Percentiles rank a stretch among this genome's conserved stretches.
Conservation (phyloP, 2,329 filamentous ascomycete species). For the Phyllosticta citribraziliensis region DNA sequence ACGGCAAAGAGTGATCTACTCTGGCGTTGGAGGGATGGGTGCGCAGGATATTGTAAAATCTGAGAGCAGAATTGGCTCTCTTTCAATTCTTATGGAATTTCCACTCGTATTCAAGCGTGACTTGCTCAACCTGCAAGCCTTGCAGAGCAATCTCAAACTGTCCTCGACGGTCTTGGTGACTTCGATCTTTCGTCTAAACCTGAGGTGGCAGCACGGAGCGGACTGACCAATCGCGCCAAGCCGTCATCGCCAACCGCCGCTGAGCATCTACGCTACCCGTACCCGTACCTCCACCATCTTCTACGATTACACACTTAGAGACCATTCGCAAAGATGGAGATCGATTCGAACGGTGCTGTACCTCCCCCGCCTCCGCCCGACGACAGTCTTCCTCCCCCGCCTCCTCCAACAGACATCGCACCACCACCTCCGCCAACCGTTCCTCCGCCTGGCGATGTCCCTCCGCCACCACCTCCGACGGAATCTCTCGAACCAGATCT, state of each 20-base stretch:
- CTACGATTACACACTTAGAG: not conserved
- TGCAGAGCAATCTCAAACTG: no score
- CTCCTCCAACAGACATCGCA: slow-evolving; percentile 32
- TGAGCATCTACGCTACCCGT: not conserved
- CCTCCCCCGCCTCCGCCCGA: slow-evolving; percentile 12
- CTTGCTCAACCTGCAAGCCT: not conserved
- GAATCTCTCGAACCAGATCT: slow-evolving; percentile 17
- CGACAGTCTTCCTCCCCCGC: slow-evolving; percentile 23
- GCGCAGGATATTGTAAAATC: not conserved
- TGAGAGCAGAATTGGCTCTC: not conserved
- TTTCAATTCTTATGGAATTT: not conserved
- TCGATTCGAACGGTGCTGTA: not conserved
- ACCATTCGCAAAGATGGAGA: not conserved
- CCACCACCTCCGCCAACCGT: slow-evolving; percentile 30
- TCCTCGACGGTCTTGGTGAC: not conserved
- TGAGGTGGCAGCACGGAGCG: not conserved
- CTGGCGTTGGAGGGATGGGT: not conserved
- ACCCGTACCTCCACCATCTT: not conserved
- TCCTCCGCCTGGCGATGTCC: slow-evolving; percentile 11
- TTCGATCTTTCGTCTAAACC: not conserved
- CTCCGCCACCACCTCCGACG: slow-evolving; percentile 12
- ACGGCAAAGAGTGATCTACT: not conserved
- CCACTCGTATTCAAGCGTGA: not conserved
- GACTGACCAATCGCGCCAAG: slow-evolving; percentile 2
- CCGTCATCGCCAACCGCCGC: not conserved